A percentile compares a stretch with the other conserved stretches of the same genome.
phyloP scores from a whole-genome alignment of 129 eudicot genomes.

The Pseudognaphalium luteoalbum region DNA sequence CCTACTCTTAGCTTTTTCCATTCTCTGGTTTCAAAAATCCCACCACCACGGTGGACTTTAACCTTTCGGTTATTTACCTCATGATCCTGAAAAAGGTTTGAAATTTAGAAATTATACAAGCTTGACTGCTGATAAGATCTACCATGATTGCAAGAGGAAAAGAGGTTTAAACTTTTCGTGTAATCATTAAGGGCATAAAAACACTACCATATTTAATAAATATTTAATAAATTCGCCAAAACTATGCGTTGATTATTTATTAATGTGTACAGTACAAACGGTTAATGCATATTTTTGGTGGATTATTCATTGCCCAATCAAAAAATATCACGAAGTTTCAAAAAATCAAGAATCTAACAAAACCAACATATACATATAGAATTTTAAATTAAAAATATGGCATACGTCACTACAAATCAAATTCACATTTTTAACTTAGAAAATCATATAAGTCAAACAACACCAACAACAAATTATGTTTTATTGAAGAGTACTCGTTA shows the following conservation, averaged over 20 bases:
- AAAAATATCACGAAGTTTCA: background rate
- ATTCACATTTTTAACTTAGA: background rate
- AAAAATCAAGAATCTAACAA: background rate
- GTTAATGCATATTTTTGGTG: no score
- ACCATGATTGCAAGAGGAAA: background rate
- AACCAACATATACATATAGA: background rate
- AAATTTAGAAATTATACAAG: constrained; percentile 14
- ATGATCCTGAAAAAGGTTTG: constrained; percentile 42
- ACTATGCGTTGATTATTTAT: no score
- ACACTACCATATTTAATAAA: no score
- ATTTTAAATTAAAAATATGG: no score
- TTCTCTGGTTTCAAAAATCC: constrained; percentile 42
- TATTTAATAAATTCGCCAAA: no score
- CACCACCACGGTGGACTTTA: constrained; percentile 44
- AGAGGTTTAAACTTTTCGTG: background rate
- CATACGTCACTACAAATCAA: no score
- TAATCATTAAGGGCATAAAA: no score
- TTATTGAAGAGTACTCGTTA: no score
- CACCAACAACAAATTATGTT: background rate
- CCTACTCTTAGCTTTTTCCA: constrained; percentile 66
- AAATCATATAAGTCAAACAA: background rate
- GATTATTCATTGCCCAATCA: no score
- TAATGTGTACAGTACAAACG: no score
- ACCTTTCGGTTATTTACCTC: constrained; percentile 57
- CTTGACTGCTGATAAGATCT: constrained; percentile 4